A percentile compares a stretch with the other conserved stretches of the same genome.
Conservation (phyloP, 805 yeast species). For the Starmerella bacillaris region DNA sequence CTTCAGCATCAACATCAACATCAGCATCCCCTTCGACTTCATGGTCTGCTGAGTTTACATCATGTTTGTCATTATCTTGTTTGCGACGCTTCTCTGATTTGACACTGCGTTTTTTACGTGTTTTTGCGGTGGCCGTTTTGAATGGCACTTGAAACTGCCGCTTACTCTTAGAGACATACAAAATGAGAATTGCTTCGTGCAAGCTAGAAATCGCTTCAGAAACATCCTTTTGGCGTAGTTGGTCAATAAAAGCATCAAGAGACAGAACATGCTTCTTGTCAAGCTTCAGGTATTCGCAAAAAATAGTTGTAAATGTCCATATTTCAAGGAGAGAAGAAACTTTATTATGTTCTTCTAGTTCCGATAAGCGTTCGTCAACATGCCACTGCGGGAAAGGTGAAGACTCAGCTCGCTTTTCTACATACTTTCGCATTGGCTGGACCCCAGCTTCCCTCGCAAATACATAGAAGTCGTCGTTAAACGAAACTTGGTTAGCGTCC, state of each 20-base stretch:
- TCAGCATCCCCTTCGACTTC: no score
- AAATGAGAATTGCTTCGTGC: constrained; percentile 45
- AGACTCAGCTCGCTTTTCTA: constrained; percentile 2
- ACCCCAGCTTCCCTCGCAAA: constrained; percentile 8
- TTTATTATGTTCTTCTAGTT: constrained; percentile 4
- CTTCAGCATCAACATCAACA: constrained; percentile 15
- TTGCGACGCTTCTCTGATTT: no score
- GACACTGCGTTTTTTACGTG: constrained; percentile 7
- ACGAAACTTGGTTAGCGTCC: background rate
- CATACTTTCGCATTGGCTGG: constrained; percentile 3
- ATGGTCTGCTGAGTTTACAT: background rate
- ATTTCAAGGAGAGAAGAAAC: constrained; percentile 31
- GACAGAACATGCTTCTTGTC: constrained; percentile 38
- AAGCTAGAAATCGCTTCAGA: constrained; percentile 39
- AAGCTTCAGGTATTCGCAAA: constrained; percentile 42
- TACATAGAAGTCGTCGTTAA: constrained; percentile 12
- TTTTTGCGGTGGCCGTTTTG: constrained; percentile 22
- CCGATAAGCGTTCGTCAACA: constrained; percentile 6
- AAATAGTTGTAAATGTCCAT: constrained; percentile 63
- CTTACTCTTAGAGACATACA: constrained; percentile 32
- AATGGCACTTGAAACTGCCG: constrained; percentile 23
- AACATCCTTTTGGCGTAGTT: constrained; percentile 24
- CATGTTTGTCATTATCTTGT: no score
- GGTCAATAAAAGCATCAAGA: constrained; percentile 57
- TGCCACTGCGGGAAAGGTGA: constrained; percentile 16